Percentiles rank a stretch among this genome's conserved stretches.
Evolutionary conservation across 108 stramenopile genomes (phyloP).

Genomic region (Nitzschia palea): DNA sequence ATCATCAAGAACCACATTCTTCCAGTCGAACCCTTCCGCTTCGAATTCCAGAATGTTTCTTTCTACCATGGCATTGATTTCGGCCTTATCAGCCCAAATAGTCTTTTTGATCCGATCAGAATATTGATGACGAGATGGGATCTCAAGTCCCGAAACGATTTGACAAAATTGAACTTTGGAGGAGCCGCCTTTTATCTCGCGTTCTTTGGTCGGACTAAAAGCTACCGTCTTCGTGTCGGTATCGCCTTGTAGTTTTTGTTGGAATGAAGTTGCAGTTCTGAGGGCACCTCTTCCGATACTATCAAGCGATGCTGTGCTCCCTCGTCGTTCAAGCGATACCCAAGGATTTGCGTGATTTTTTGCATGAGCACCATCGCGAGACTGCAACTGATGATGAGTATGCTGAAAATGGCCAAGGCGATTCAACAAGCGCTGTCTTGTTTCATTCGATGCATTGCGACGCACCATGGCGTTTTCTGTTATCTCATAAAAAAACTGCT

Average conservation of each 20-base stretch:
- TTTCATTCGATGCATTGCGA: neutral
- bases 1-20: constrained; percentile 46
- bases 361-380: neutral
- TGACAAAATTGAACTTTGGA: constrained; percentile 23
- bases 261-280: neutral
- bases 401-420: neutral
- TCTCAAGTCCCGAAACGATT: constrained; percentile 47
- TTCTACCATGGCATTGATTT: constrained; percentile 38
- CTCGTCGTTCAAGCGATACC: neutral
- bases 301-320: neutral
- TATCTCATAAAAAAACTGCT: neutral
- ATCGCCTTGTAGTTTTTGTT: neutral
- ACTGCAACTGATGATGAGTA: no score
- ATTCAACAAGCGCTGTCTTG: neutral
- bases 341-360: neutral
- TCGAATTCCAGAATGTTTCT: constrained; percentile 62
- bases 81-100: constrained; percentile 38
- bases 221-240: neutral
- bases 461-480: neutral
- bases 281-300: neutral
- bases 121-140: constrained; percentile 50
- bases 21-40: constrained; percentile 63
- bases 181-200: neutral
- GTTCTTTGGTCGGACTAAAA: neutral
- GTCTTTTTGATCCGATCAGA: constrained; percentile 37